Evolutionary conservation across 768 basidiomycete species (phyloP), one percentile per base, ranked within the genome.

Genomic region (Mycena rosella): DNA sequence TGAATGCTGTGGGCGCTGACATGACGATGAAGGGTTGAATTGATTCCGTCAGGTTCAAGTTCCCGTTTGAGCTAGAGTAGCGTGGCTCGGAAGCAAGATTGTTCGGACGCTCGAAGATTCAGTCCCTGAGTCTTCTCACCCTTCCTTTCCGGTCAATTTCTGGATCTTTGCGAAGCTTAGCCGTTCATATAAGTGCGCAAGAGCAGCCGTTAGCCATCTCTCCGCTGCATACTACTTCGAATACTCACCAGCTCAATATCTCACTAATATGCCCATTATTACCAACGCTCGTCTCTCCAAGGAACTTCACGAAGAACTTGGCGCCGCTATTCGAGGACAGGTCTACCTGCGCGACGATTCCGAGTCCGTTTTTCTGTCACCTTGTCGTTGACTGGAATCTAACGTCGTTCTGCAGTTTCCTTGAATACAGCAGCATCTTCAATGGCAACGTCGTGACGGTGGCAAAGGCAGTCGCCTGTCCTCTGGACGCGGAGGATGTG

Each of bases 401-500:
- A 36, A 48, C 42, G 58, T 24, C 45, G 20, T 27, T 26, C 49
- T 30, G 17, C 66, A 87, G 86, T 24, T 88, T 88, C 72, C 57
- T 69, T 15, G 84, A 86, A 65, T 84, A 82, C 68, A 80, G 83
- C 6, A 84, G 77, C 36, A 84, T 94, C 60, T 95, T 95, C 84
- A 95, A 95, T 70, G 94, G 93, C 6, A 92, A 92, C 61, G 86
- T 95, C 40, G 81, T 86, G 49, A 84, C 86, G 30, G 70, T 77
- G 1, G 86, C 93, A 13, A 82, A 87, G 69, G 89, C 88, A 13
- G 86, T 95, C 17, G 89, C 85, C 0, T 90, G 89, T 60, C 95
- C 96, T 1, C 75, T 90, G 32, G 91, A 95, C 68, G 92, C 94
- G 1, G 83, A 88, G 65, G 94, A 96, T 74, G 89, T 96, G 51